A percentile compares a stretch with the other conserved stretches of the same genome.
These are phyloP conservation scores for Spergularia marina DNA, from an alignment of 148 eudicot species.

Conservation along the genomic window DNA sequence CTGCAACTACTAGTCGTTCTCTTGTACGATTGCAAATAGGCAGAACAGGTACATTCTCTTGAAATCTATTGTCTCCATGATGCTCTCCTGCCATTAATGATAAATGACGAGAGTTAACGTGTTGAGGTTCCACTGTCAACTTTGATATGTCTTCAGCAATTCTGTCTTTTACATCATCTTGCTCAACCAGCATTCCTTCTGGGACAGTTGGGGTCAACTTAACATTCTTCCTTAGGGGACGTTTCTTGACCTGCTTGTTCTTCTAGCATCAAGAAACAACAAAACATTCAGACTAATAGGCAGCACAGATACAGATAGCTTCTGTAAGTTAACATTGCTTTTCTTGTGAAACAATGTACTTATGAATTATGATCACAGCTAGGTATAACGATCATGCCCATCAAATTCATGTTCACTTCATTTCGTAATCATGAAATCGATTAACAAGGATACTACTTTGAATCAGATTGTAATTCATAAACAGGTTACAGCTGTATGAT, in stretches of 20 bases:
- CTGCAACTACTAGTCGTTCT: conserved; percentile 24
- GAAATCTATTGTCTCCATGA: conserved; percentile 19
- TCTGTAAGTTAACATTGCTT: neutral
- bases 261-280: conserved; percentile 32
- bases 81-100: conserved; percentile 28
- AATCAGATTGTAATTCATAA: neutral
- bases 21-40: conserved; percentile 20
- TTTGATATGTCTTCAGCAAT: conserved; percentile 35
- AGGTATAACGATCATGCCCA: neutral
- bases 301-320: neutral
- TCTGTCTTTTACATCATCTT: conserved; percentile 31
- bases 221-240: conserved; percentile 35
- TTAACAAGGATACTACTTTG: too few species aligned
- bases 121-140: conserved; percentile 33
- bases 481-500: neutral
- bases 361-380: neutral
- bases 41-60: conserved; percentile 21
- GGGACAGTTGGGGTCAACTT: conserved; percentile 41
- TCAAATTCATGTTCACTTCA: neutral
- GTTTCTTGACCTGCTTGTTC: conserved; percentile 46
- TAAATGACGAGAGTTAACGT: conserved; percentile 30
- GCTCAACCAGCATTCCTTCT: conserved; percentile 23
- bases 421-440: too few species aligned
- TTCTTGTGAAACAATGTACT: neutral
- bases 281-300: conserved; percentile 11